phyloP scores from a whole-genome alignment of 2,329 filamentous ascomycete species.

The Nemania sp. region DNA sequence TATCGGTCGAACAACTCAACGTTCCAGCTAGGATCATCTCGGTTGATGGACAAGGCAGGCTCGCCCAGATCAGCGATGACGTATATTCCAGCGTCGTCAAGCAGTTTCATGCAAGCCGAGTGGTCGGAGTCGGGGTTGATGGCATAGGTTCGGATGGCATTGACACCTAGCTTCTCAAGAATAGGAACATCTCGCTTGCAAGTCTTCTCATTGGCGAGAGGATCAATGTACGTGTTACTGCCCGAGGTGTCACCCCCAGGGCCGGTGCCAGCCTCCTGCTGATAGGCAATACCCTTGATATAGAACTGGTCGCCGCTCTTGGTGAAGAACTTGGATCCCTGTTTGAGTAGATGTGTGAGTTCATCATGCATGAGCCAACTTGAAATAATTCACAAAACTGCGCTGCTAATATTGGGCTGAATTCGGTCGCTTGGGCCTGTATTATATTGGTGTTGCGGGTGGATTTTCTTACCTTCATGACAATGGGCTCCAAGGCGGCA shows the following conservation, averaged over 20 bases:
- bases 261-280: constrained; percentile 68
- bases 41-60: constrained; percentile 77
- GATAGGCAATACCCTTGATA: constrained; percentile 82
- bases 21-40: constrained; percentile 75
- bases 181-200: constrained; percentile 80
- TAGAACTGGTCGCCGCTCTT: constrained; percentile 66
- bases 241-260: constrained; percentile 53
- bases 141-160: constrained; percentile 82
- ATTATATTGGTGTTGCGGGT: neutral
- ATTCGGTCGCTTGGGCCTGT: neutral
- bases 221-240: constrained; percentile 71
- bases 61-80: constrained; percentile 80
- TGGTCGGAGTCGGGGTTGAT: constrained; percentile 77
- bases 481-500: constrained; percentile 49
- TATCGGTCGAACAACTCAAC: constrained; percentile 76
- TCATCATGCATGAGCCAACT: neutral
- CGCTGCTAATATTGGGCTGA: neutral
- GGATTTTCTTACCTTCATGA: constrained; percentile 48
- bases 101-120: constrained; percentile 75
- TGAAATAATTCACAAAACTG: neutral
- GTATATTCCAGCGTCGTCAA: constrained; percentile 80
- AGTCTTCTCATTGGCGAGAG: constrained; percentile 69
- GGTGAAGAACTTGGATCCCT: constrained; percentile 72
- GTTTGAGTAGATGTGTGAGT: constrained; percentile 20
- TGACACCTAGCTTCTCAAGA: constrained; percentile 74